phyloP scores from a whole-genome alignment of 768 basidiomycete species.

The Agaricus blazei region DNA sequence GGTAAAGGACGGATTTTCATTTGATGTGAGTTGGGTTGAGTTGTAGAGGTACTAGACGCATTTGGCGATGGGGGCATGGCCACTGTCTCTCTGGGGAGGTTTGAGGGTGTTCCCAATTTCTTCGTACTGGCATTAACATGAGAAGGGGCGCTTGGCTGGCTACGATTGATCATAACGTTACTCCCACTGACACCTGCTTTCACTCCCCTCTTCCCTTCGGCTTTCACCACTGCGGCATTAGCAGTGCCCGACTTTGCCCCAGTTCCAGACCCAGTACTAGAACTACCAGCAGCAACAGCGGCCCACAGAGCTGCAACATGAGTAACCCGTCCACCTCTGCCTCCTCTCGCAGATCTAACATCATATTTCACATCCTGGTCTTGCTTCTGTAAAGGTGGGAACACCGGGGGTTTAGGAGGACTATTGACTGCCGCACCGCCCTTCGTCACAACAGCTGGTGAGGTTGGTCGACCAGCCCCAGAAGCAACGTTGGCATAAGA shows the following conservation, averaged over 20 bases:
- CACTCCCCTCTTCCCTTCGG: not conserved
- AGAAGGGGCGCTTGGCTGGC: not conserved
- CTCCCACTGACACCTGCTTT: not conserved
- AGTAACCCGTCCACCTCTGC: constrained; percentile 68
- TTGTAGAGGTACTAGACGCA: not conserved
- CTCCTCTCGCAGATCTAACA: constrained; percentile 71
- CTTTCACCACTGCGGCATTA: not conserved
- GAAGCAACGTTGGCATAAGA: constrained; percentile 7
- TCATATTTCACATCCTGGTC: constrained; percentile 65
- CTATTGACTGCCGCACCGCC: too few species aligned
- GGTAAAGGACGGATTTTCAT: not conserved
- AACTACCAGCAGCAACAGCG: constrained; percentile 31
- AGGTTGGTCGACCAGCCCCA: not conserved
- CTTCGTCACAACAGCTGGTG: not conserved
- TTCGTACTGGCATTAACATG: not conserved
- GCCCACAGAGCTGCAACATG: constrained; percentile 75
- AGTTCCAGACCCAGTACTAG: not conserved
- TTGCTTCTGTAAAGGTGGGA: constrained; percentile 22
- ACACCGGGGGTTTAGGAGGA: constrained; percentile 23
- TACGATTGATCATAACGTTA: not conserved
- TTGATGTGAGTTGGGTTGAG: not conserved
- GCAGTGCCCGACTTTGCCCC: not conserved
- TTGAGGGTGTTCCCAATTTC: not conserved
- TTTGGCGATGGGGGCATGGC: not conserved
- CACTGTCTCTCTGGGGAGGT: constrained; percentile 9